These are phyloP conservation scores for Pichia membranifaciens DNA, from an alignment of 805 yeast species.

Conservation along the genomic window DNA sequence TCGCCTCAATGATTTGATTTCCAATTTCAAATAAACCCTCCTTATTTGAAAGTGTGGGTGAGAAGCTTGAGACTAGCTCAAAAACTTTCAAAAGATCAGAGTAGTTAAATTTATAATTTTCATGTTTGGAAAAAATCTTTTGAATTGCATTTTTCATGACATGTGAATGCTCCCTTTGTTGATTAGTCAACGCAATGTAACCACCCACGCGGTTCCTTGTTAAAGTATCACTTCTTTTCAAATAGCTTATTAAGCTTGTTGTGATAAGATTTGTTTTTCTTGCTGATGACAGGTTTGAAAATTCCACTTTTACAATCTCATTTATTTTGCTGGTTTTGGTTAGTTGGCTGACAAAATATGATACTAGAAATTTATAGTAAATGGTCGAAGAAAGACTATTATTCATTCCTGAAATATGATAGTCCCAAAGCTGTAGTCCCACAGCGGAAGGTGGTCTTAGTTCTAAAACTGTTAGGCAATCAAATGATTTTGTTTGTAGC, in stretches of 20 bases:
- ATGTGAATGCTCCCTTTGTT: slow-evolving; percentile 7
- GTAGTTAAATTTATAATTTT: not conserved
- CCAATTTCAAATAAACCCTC: not conserved
- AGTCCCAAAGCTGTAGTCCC: slow-evolving; percentile 1
- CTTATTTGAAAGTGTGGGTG: slow-evolving; percentile 5
- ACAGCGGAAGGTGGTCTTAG: not conserved
- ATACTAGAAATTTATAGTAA: slow-evolving; percentile 2
- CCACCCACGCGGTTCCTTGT: slow-evolving; percentile 11
- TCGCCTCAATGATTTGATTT: slow-evolving; percentile 1
- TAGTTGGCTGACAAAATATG: not conserved
- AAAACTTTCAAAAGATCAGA: slow-evolving; percentile 6
- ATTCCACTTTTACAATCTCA: slow-evolving; percentile 9
- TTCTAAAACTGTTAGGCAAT: not conserved
- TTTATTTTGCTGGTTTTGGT: not conserved
- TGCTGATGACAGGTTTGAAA: slow-evolving; percentile 7
- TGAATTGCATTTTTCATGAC: slow-evolving; percentile 1
- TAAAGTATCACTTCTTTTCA: not conserved
- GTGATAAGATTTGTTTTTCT: slow-evolving; percentile 5
- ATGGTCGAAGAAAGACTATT: not conserved
- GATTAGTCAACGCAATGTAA: slow-evolving; percentile 6
- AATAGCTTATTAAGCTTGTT: not conserved
- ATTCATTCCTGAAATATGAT: slow-evolving; percentile 2
- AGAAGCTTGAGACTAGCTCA: slow-evolving; percentile 7
- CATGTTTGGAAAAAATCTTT: slow-evolving; percentile 1
- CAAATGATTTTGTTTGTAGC: not conserved